Percentiles rank a stretch among this genome's conserved stretches.
Conservation (phyloP, 129 eudicot species). For the Flaveria trinervia region DNA sequence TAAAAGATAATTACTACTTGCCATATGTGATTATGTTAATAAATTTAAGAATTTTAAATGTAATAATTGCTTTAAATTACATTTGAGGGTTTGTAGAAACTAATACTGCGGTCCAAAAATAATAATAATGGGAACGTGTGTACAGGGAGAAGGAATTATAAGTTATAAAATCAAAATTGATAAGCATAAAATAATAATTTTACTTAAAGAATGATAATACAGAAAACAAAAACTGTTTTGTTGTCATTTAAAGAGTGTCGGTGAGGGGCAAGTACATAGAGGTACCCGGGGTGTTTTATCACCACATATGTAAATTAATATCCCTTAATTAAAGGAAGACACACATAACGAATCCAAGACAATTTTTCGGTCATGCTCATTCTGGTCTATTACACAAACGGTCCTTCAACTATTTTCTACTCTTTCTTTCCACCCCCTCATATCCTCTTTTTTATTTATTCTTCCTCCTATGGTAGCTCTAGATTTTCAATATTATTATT, state of each 20-base stretch:
- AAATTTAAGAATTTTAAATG: no score
- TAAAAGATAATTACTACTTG: not conserved
- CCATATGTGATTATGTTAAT: not conserved
- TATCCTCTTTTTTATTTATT: not conserved
- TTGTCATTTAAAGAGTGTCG: slow-evolving; percentile 29
- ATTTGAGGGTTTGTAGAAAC: not conserved
- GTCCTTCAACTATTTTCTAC: not conserved
- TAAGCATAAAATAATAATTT: not conserved
- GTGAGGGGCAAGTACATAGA: slow-evolving; percentile 31
- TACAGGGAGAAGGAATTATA: not conserved
- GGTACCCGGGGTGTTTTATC: slow-evolving; percentile 2
- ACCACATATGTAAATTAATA: slow-evolving; percentile 17
- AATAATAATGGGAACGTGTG: not conserved
- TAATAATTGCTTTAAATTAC: not conserved
- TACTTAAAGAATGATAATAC: not conserved
- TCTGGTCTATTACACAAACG: not conserved
- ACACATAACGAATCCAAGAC: slow-evolving; percentile 38
- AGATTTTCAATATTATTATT: not conserved
- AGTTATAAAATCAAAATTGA: not conserved
- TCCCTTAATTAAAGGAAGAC: slow-evolving; percentile 27
- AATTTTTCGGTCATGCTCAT: slow-evolving; percentile 14
- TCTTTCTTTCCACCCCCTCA: not conserved
- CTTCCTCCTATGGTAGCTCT: not conserved
- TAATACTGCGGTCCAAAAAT: not conserved
- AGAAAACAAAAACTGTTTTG: not conserved